Conservation (phyloP, 169 alveolate genomes). For the Plasmodium knowlesi region DNA sequence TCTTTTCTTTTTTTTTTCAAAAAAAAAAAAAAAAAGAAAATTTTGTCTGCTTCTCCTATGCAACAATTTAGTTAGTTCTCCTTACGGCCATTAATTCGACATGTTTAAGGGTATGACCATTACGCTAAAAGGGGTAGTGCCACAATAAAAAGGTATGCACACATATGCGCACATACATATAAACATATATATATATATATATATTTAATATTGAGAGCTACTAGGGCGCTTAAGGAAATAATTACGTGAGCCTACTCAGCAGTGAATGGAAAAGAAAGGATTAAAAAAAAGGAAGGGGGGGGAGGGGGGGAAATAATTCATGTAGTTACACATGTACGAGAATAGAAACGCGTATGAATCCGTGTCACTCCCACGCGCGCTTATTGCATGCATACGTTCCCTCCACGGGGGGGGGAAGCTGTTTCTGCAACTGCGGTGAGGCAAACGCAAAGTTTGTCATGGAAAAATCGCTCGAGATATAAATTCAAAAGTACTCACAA, state of each 20-base stretch:
- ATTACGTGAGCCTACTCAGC: not conserved
- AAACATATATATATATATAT: not conserved
- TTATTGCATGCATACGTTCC: not conserved
- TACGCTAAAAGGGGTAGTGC: not conserved
- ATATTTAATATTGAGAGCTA: not conserved
- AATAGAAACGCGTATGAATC: not conserved
- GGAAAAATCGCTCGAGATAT: not conserved
- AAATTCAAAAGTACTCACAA: not conserved
- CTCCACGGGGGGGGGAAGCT: not conserved
- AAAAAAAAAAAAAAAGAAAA: not conserved
- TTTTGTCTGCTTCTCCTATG: not conserved
- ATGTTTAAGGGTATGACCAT: not conserved
- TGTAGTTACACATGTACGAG: not conserved
- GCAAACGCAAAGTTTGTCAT: not conserved
- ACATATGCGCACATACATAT: not conserved
- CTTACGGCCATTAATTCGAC: not conserved
- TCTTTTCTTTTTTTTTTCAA: not conserved
- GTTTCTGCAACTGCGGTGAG: not conserved
- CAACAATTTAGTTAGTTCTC: not conserved
- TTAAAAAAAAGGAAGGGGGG: not conserved
- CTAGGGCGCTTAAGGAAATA: not conserved
- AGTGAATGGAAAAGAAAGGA: not conserved
- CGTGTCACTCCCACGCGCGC: not conserved
- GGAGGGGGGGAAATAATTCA: not conserved
- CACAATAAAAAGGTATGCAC: not conserved